Percentiles rank a stretch among this genome's conserved stretches.
phyloP scores from a whole-genome alignment of 139 green algal genomes.

The Chlorella sp. region DNA sequence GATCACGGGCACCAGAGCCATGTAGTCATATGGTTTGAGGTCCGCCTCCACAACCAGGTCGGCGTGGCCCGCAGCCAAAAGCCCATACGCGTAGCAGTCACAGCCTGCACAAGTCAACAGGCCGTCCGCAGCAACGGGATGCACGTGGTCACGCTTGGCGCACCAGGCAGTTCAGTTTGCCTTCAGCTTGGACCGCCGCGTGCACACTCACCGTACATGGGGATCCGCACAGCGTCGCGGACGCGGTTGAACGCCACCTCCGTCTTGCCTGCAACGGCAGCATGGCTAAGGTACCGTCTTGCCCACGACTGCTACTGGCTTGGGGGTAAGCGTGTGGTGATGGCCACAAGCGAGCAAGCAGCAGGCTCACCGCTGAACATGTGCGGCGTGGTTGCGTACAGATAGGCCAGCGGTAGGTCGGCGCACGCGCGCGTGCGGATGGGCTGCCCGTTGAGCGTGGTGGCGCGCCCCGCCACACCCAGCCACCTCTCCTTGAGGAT shows the following conservation, averaged over 20 bases:
- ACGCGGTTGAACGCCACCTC: slow-evolving; percentile 66
- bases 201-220: slow-evolving; percentile 76
- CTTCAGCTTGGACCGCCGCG: too few species aligned
- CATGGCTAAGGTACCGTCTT: too few species aligned
- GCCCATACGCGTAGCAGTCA: slow-evolving; percentile 98
- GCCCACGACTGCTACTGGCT: too few species aligned
- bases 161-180: too few species aligned
- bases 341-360: too few species aligned
- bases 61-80: slow-evolving; percentile 76
- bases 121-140: too few species aligned
- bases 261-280: slow-evolving; percentile 19
- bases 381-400: slow-evolving; percentile 81
- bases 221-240: slow-evolving; percentile 62
- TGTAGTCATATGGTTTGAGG: slow-evolving; percentile 97
- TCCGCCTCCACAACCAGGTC: slow-evolving; percentile 94
- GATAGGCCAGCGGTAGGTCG: slow-evolving; percentile 31
- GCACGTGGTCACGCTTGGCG: too few species aligned
- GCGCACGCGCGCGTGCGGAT: slow-evolving; percentile 42
- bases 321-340: too few species aligned
- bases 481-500: slow-evolving; percentile 39
- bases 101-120: slow-evolving; percentile 64
- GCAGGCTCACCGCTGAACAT: slow-evolving; percentile 73
- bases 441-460: slow-evolving; percentile 80
- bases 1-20: slow-evolving; percentile 93
- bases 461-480: slow-evolving; percentile 63